Base-by-base conservation (phyloP, 2,329 filamentous ascomycete species). In the Lecanicillium sp. region DNA sequence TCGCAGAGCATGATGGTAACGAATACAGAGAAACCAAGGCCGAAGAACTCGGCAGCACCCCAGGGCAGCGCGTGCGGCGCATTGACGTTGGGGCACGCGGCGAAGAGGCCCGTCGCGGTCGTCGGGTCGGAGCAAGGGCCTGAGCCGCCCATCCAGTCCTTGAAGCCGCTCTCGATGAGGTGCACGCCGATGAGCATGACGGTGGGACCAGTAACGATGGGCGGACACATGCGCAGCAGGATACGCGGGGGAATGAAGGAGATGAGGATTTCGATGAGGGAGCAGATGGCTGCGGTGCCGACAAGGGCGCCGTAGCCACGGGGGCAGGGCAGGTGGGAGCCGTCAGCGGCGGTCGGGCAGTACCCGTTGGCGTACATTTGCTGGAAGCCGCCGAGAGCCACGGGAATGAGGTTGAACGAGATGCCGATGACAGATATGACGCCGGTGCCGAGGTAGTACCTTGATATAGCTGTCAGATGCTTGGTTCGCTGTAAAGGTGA, bases 331-430 rank as follows among this genome's bases (percentile, higher is more conserved):
- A 90, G 71, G 35, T 72, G 75, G n/a, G 73, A 81, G 32, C 86
- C 86, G 44, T 81, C 72, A 1, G 71, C 71, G 48, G 74, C 78
- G 0, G 68, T 69, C 2, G 78, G 76, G 53, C 81, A 86, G 60
- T 76, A 85, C 4, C 87, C 87, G 49, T 83, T 86, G 40, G 69
- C 70, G 62, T 91, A 91, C 85, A 90, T 91, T 60, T 91, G 86
- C 2, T 71, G 62, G 35, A 93, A 78, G 4, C 82, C 85, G 39
- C 86, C 84, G 26, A 76, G 77, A 1, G 86, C 85, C 21, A 90
- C 80, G 3, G 84, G 79, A 52, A 90, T 87, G 51, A 86, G 83
- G 38, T 84, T 75, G 61, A 91, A 91, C 0, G 86, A 87, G 14
- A 88, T 84, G 14, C 85, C 86, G 3, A 89, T 85, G 3, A 90